Evolutionary conservation across 2,329 filamentous ascomycete species (phyloP).

Genomic region (Fusarium miscanthi): DNA sequence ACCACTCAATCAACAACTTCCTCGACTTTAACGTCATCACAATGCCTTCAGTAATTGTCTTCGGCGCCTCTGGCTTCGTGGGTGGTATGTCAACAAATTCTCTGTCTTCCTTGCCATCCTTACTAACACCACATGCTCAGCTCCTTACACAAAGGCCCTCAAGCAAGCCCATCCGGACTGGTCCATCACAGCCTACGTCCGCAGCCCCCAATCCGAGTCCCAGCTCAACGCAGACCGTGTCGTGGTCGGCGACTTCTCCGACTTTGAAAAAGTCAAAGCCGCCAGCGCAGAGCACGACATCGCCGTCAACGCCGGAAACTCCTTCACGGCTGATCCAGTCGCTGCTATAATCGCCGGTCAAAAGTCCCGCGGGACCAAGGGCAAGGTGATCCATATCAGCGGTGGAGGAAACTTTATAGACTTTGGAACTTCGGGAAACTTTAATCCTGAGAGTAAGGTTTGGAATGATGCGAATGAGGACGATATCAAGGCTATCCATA

Average conservation of each 20-base stretch:
- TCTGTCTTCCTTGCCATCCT: rapidly evolving
- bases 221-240: neutral
- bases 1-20: neutral
- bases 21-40: too few species aligned
- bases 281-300: slow-evolving; percentile 5
- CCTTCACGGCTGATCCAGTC: neutral
- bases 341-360: slow-evolving; percentile 10
- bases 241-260: neutral
- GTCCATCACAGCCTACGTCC: slow-evolving; percentile 4
- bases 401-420: slow-evolving; percentile 14
- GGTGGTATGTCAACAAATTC: neutral
- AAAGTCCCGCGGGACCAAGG: neutral
- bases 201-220: neutral
- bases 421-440: slow-evolving; percentile 11
- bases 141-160: slow-evolving; percentile 1
- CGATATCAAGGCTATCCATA: slow-evolving; percentile 13
- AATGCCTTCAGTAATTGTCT: slow-evolving; percentile 18
- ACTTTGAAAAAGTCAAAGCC: slow-evolving; percentile 5
- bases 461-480: slow-evolving; percentile 15
- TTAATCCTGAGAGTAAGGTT: neutral
- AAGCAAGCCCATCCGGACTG: slow-evolving; percentile 17
- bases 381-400: neutral
- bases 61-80: slow-evolving; percentile 15
- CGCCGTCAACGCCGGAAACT: slow-evolving; percentile 12
- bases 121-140: neutral